Percentiles rank a stretch among this genome's conserved stretches.
phyloP scores from a whole-genome alignment of 1,284 basidiomycete genomes.

The Trametes versicolor region DNA sequence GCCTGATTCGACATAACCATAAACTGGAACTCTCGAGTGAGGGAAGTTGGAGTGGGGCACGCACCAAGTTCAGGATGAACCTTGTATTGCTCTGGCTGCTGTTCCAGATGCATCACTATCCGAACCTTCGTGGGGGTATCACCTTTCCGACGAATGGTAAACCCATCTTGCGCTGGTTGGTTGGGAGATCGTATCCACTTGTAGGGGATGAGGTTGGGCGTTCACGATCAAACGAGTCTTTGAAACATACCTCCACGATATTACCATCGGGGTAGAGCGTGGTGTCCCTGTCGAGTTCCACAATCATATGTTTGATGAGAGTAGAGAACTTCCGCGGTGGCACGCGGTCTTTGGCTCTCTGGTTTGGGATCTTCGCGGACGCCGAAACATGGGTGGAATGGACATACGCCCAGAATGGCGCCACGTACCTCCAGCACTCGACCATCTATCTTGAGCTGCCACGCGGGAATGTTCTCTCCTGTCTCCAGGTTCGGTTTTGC shows the following conservation, averaged over 20 bases:
- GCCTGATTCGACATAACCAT: conserved; percentile 44
- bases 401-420: not conserved
- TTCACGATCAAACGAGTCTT: not conserved
- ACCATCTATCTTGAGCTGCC: conserved; percentile 91
- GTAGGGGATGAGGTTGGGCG: not conserved
- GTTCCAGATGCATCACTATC: conserved; percentile 85
- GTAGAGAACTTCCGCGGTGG: conserved; percentile 86
- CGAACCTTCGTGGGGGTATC: conserved; percentile 83
- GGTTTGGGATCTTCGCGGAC: conserved; percentile 60
- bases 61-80: conserved; percentile 81
- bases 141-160: conserved; percentile 87
- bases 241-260: conserved; percentile 71
- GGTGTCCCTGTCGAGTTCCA: conserved; percentile 90
- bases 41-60: conserved; percentile 20
- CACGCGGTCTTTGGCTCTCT: conserved; percentile 72
- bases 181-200: conserved; percentile 79
- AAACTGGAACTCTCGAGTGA: too few species aligned
- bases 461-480: conserved; percentile 88
- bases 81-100: conserved; percentile 89
- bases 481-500: conserved; percentile 59
- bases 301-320: conserved; percentile 84
- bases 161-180: conserved; percentile 83
- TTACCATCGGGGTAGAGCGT: conserved; percentile 85
- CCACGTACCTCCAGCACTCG: conserved; percentile 78
- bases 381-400: not conserved